A percentile compares a stretch with the other conserved stretches of the same genome.
These are phyloP conservation scores for Artemisia argyi DNA, from an alignment of 129 eudicot genomes.

Conservation along the genomic window DNA sequence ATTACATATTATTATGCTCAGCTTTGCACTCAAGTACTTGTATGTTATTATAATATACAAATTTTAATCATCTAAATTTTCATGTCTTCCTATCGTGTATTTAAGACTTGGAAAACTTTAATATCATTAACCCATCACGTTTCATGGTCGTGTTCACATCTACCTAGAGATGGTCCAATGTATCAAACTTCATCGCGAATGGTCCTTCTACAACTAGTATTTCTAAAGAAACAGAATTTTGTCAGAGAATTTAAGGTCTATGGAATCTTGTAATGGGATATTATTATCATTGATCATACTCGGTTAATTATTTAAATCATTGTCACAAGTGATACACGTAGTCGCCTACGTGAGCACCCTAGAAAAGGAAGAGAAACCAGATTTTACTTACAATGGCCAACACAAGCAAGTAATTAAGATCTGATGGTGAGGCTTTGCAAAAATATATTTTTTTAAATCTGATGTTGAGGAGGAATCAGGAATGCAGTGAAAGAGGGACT, in stretches of 20 bases:
- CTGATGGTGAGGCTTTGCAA: too few species aligned
- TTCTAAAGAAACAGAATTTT: background rate
- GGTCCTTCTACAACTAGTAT: background rate
- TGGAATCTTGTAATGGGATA: background rate
- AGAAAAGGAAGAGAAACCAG: too few species aligned
- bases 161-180: constrained; percentile 8
- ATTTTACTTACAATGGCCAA: too few species aligned
- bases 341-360: background rate
- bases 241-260: background rate
- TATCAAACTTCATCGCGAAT: background rate
- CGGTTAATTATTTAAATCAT: background rate
- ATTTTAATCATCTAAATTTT: background rate
- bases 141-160: background rate
- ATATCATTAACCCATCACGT: background rate
- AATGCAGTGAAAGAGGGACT: too few species aligned
- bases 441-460: too few species aligned
- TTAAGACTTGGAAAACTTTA: background rate
- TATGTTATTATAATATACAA: background rate
- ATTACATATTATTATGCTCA: too few species aligned
- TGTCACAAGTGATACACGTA: background rate
- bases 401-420: too few species aligned
- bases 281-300: constrained; percentile 8
- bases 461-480: too few species aligned
- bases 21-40: too few species aligned
- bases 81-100: background rate